Base-by-base conservation (phyloP, 2,329 filamentous ascomycete genomes). In the Laburnicola sp. region DNA sequence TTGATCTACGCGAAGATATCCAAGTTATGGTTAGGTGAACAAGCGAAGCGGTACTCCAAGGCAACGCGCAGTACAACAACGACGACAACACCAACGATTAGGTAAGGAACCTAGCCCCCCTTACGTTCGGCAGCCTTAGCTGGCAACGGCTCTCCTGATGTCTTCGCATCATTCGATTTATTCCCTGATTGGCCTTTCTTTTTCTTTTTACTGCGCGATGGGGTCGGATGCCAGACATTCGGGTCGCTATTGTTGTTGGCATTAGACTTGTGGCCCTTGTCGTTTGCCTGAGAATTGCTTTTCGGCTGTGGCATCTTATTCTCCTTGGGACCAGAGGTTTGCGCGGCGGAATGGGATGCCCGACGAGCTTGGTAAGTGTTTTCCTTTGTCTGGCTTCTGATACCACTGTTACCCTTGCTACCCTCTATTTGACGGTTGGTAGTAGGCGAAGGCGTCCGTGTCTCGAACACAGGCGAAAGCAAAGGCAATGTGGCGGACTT, bases 391-490 rank as follows among this genome's bases (percentile, higher is more conserved):
- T 68, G 63, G n/a, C 55, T 27, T 48, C 69, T 71, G 16, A 27
- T 51, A 35, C 65, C 66, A 45, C 71, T 71, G 4, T 53, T 45
- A n/a, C 58, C 39, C 53, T 70, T 73, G 30, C 42, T 53, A 4
- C 56, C 41, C 6, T 72, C 68, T 4, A 58, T 45, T 16, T 70
- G 65, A 48, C 86, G 79, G 48, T 76, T 75, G 9, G 80, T 76
- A 2, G 80, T 87, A 1, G 88, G 87, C 1, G 88, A 89, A 2
- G 87, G 86, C 0, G 86, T 87, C n/a, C 82, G 80, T 4, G 82
- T 81, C 73, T 91, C 88, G 47, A 87, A 87, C 0, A 91, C 88
- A 0, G 88, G 88, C 0, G 88, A 91, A 2, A 92, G 77, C 22
- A 80, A 56, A 3, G 77, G 76, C 7, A 72, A 58, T 80, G 63